Evolutionary conservation across 495 filamentous ascomycete species (phyloP).

Genomic region (Chaetomidium leptoderma): DNA sequence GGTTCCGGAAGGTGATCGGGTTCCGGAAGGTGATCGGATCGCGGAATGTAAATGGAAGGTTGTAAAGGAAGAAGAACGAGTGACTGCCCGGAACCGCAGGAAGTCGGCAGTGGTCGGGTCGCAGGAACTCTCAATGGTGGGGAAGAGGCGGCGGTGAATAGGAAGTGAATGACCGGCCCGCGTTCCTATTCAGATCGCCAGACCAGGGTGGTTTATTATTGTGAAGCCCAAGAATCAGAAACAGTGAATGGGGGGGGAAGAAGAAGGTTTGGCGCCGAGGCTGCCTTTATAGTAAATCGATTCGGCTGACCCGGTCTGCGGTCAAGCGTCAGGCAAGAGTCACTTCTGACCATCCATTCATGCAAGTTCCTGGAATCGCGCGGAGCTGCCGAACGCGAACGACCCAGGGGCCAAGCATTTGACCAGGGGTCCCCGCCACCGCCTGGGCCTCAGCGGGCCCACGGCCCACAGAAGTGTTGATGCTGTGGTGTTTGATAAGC

Average conservation of each 20-base stretch:
- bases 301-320: background rate
- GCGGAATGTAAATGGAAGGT: background rate
- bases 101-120: background rate
- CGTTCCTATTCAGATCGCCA: background rate
- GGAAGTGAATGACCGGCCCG: background rate
- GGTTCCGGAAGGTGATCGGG: background rate
- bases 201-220: background rate
- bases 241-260: background rate
- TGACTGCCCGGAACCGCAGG: background rate
- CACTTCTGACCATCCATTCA: background rate
- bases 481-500: no score
- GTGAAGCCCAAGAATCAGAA: background rate
- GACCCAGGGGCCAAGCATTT: no score
- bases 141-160: conserved; percentile 3
- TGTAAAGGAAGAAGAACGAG: background rate
- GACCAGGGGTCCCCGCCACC: no score
- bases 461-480: no score
- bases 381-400: conserved; percentile 1
- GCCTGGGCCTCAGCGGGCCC: no score
- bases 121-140: background rate
- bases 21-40: background rate
- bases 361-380: background rate
- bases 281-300: background rate
- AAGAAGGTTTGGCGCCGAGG: conserved; percentile 6
- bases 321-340: conserved; percentile 2